Evolutionary conservation across 2,329 filamentous ascomycete species (phyloP), one percentile per base, ranked within the genome.

Genomic region (Didymella keratinophila): DNA sequence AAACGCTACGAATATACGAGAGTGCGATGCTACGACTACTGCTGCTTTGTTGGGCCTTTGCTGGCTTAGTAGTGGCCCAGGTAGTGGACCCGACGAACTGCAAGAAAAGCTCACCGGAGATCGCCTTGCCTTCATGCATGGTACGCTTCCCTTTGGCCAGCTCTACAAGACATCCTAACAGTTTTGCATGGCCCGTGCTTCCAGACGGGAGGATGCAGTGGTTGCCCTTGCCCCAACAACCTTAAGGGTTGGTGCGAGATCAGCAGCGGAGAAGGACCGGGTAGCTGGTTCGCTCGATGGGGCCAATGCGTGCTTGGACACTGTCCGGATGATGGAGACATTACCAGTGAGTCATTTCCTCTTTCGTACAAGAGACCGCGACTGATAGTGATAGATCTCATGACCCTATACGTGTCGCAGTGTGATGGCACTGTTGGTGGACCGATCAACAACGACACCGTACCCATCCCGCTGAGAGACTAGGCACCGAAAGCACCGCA

Each of bases 201-300:
- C n/a, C 20, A 11, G 8, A 47, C 34, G 4, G 16, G 25, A 4
- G 28, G 20, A 4, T 57, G 48, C 9, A 7, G 20, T 2, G 8
- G 18, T 5, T 51, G 53, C 7, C 32, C 42, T 2, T 56, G 53
- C 12, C n/a, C 41, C 8, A 25, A 56, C 7, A 46, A 56, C 32
- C 32, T 56, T 5, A 56, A 42, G 16, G 47, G 41, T 10, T 56
- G 53, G 53, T 56, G 53, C 7, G 41, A 51, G 20, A 37, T 30
- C 8, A 46, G 34, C 18, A 18, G 47, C 10, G 37, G 32, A 8
- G 37, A 34, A 8, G 53, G 53, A 14, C 53, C 53, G 18, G n/a
- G 25, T 2, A 41, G 25, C 7, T 56, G 47, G 53, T 51, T 56
- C 25, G 39, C 18, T 16, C n/a, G n/a, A 2, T 56, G 42, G 32